These are phyloP conservation scores for Fusarium praegraminearum DNA, from an alignment of 2,329 filamentous ascomycete species.

Conservation along the genomic window DNA sequence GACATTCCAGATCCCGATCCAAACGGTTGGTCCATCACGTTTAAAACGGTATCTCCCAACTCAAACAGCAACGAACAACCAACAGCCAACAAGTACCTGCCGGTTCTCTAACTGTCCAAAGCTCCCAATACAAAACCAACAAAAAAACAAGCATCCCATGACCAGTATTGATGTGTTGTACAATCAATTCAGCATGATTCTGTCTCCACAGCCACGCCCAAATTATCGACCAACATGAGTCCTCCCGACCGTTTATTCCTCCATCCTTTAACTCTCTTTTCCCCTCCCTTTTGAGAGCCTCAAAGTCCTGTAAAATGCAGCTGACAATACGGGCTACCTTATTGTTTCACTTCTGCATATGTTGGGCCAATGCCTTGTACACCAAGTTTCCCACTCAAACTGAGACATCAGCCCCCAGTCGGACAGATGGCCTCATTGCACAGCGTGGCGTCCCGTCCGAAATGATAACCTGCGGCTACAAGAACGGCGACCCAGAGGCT, in stretches of 20 bases:
- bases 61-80: background rate
- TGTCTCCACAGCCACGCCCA: background rate
- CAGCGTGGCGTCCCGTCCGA: slow-evolving; percentile 25
- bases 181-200: background rate
- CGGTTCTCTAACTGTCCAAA: background rate
- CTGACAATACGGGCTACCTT: slow-evolving; percentile 1
- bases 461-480: slow-evolving; percentile 48
- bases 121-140: slow-evolving; percentile 2
- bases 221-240: background rate
- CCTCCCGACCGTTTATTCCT: background rate
- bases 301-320: slow-evolving; percentile 4
- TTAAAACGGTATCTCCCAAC: slow-evolving; percentile 5
- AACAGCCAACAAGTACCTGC: background rate
- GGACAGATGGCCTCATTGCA: background rate
- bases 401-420: slow-evolving; percentile 25
- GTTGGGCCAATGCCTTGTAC: background rate
- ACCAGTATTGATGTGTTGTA: background rate
- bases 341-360: slow-evolving; percentile 27
- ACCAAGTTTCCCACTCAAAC: slow-evolving; percentile 1
- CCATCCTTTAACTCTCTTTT: background rate
- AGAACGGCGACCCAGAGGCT: slow-evolving; percentile 46
- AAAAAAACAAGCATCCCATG: slow-evolving; percentile 11
- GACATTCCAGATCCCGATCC: background rate
- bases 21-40: slow-evolving; percentile 18
- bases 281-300: background rate